Evolutionary conservation across 2,329 filamentous ascomycete species (phyloP).

Genomic region (Cladorrhinum sp.): DNA sequence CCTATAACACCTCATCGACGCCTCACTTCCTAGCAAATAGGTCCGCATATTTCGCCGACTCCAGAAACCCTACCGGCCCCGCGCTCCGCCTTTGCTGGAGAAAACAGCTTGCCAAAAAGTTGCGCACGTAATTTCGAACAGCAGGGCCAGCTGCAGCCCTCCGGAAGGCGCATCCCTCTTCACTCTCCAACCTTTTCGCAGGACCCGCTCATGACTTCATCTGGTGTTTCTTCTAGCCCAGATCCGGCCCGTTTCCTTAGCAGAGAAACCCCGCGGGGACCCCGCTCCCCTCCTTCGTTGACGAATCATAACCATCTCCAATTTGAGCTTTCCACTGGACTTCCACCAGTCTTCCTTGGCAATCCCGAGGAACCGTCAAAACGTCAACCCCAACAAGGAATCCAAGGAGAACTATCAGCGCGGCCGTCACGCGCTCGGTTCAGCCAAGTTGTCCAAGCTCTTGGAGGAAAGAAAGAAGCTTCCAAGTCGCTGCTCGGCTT

Average conservation of each 20-base stretch:
- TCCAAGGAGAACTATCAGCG: slow-evolving; percentile 8
- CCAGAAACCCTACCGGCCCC: background rate
- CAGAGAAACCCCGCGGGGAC: slow-evolving; percentile 11
- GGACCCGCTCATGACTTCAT: slow-evolving; percentile 18
- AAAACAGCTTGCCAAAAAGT: slow-evolving; percentile 1
- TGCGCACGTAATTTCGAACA: slow-evolving; percentile 12
- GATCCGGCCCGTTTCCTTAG: slow-evolving; percentile 26
- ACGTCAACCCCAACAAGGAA: slow-evolving; percentile 25
- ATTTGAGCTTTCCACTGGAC: slow-evolving; percentile 7
- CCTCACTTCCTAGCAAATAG: slow-evolving; percentile 9
- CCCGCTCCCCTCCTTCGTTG: slow-evolving; percentile 13
- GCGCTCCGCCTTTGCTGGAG: slow-evolving; percentile 10
- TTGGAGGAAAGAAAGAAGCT: slow-evolving; percentile 13
- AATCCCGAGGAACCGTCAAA: slow-evolving; percentile 20
- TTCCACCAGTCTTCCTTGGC: slow-evolving; percentile 10
- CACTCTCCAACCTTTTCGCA: background rate
- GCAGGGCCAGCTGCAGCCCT: background rate
- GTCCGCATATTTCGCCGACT: slow-evolving; percentile 18
- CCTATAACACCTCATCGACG: slow-evolving; percentile 1
- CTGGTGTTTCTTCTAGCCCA: slow-evolving; percentile 18
- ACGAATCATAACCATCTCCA: slow-evolving; percentile 15
- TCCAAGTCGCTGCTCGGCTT: background rate
- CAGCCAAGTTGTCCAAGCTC: slow-evolving; percentile 19
- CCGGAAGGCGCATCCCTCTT: slow-evolving; percentile 9
- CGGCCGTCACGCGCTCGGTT: slow-evolving; percentile 31